Conservation (phyloP, 1,139 yeast genomes). For the Maudiozyma humilis region DNA sequence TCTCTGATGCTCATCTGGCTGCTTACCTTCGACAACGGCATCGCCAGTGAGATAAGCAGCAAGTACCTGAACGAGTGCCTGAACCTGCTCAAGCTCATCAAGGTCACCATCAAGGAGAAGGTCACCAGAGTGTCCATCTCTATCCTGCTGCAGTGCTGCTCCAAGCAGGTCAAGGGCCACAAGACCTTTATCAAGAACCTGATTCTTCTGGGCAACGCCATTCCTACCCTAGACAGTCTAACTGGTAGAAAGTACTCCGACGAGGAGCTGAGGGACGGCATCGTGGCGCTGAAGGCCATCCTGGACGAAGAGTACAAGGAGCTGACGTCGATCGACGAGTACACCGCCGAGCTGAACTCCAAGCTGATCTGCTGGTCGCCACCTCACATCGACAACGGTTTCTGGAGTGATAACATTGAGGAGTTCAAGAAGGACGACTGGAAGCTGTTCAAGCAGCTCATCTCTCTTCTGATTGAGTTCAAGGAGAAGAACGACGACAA, state of each 20-base stretch:
- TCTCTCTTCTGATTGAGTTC: conserved; percentile 36
- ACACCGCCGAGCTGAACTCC: conserved; percentile 73
- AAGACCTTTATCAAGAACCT: conserved; percentile 50
- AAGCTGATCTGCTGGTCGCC: conserved; percentile 84
- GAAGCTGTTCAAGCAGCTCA: conserved; percentile 55
- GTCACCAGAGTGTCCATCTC: conserved; percentile 76
- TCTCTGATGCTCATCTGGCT: conserved; percentile 76
- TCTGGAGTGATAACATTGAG: conserved; percentile 78
- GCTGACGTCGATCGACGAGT: conserved; percentile 89
- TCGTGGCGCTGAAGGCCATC: conserved; percentile 47
- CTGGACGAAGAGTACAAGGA: conserved; percentile 67
- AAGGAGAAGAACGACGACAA: conserved; percentile 21
- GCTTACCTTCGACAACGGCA: conserved; percentile 57
- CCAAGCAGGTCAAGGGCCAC: conserved; percentile 28
- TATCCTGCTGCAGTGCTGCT: conserved; percentile 53
- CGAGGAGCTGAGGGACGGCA: conserved; percentile 76
- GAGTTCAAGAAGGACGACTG: conserved; percentile 73
- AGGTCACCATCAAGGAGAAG: conserved; percentile 84
- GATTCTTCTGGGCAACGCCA: conserved; percentile 68
- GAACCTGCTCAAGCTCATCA: conserved; percentile 56
- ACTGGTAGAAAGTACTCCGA: conserved; percentile 90
- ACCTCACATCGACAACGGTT: conserved; percentile 77
- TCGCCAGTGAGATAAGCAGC: conserved; percentile 45
- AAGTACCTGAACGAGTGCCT: conserved; percentile 36
- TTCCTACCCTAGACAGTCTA: conserved; percentile 58